Conservation (phyloP, 2,329 filamentous ascomycete species). For the Aspergillus sp. region DNA sequence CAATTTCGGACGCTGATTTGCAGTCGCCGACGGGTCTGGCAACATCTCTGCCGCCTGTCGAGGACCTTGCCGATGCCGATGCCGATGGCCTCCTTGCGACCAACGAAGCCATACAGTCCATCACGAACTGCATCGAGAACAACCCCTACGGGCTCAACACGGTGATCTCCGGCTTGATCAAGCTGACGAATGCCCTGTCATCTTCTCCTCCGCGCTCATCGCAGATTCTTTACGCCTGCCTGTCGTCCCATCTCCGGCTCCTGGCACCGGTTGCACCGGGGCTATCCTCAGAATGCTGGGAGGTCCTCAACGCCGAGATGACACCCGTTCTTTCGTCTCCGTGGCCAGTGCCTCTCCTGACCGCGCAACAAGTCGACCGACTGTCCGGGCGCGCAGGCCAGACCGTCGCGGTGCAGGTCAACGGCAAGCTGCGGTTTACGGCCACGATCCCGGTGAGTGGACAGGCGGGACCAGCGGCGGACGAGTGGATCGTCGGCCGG, state of each 20-base stretch:
- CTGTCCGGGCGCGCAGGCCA: constrained; percentile 42
- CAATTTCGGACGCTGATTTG: constrained; percentile 13
- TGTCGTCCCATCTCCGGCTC: constrained; percentile 55
- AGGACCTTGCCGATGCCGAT: constrained; percentile 26
- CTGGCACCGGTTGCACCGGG: constrained; percentile 72
- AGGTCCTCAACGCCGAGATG: constrained; percentile 39
- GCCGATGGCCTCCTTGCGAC: constrained; percentile 52
- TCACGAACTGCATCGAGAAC: constrained; percentile 59
- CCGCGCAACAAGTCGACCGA: constrained; percentile 29
- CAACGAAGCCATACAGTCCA: constrained; percentile 57
- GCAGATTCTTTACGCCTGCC: constrained; percentile 35
- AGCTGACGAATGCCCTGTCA: constrained; percentile 60
- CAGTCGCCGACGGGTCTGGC: constrained; percentile 12
- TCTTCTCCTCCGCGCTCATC: constrained; percentile 37
- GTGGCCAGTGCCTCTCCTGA: constrained; percentile 49
- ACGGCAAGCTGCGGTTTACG: constrained; percentile 65
- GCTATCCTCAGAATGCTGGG: constrained; percentile 74
- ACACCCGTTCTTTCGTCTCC: constrained; percentile 34
- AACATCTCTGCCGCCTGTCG: constrained; percentile 19
- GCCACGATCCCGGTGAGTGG: constrained; percentile 47
- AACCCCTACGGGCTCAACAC: constrained; percentile 74
- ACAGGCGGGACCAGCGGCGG: constrained; percentile 11
- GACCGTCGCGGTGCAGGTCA: constrained; percentile 60
- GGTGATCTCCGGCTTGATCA: constrained; percentile 72
- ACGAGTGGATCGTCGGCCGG: constrained; percentile 53